Conservation (phyloP, 2,329 filamentous ascomycete genomes). For the Aureobasidium sp. region DNA sequence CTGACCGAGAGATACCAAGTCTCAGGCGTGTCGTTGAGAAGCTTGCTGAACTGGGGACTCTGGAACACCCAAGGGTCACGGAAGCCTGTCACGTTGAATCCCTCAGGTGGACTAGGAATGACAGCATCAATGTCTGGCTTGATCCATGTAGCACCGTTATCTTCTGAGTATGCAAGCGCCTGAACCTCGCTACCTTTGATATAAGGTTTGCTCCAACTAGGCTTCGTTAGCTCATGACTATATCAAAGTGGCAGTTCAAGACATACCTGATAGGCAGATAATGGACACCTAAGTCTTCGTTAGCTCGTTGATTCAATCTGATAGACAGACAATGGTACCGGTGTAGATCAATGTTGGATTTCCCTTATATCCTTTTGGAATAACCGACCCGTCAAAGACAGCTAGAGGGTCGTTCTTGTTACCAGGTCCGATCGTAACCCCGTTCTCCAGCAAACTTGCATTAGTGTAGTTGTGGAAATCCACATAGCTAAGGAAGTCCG, state of each 20-base stretch:
- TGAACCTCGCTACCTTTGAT: conserved; percentile 40
- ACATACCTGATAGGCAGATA: too few species aligned
- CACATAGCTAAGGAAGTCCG: conserved; percentile 35
- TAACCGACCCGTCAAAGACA: conserved; percentile 39
- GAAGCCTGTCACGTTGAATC: conserved; percentile 35
- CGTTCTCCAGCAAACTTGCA: not conserved
- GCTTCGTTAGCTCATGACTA: too few species aligned
- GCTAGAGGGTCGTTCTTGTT: conserved; percentile 16
- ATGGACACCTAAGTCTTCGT: too few species aligned
- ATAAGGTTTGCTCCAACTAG: conserved; percentile 37
- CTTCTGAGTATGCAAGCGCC: conserved; percentile 33
- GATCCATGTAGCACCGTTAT: conserved; percentile 33
- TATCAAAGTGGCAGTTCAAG: too few species aligned
- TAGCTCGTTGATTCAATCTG: too few species aligned
- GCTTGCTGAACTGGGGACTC: conserved; percentile 28
- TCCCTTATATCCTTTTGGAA: conserved; percentile 35
- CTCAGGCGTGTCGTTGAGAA: conserved; percentile 26
- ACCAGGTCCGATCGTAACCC: not conserved
- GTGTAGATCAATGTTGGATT: conserved; percentile 39
- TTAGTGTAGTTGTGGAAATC: conserved; percentile 33
- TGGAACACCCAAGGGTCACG: conserved; percentile 37
- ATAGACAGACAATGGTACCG: conserved; percentile 28
- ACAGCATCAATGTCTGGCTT: conserved; percentile 31
- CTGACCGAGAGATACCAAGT: conserved; percentile 34
- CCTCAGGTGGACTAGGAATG: conserved; percentile 32